Conservation (phyloP, 2,329 filamentous ascomycete species). For the Colletotrichum incanum region DNA sequence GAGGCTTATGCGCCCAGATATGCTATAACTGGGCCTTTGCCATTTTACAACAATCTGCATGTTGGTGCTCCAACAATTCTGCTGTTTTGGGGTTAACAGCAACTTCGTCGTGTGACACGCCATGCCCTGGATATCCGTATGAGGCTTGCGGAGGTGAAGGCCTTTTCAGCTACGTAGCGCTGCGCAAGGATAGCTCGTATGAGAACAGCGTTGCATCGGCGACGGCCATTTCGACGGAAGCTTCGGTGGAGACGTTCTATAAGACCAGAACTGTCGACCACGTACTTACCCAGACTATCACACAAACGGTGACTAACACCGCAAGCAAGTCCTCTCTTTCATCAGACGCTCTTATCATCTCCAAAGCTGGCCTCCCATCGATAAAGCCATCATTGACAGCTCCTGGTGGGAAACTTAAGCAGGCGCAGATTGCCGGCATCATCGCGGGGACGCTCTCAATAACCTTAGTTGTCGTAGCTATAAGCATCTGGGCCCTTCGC, state of each 20-base stretch:
- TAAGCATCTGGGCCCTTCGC: not conserved
- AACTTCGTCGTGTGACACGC: not conserved
- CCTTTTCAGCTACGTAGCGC: not conserved
- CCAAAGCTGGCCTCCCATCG: not conserved
- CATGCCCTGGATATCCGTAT: constrained; percentile 5
- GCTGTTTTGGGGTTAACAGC: not conserved
- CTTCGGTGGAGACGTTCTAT: not conserved
- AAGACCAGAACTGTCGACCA: not conserved
- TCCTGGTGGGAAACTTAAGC: not conserved
- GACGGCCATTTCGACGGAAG: not conserved
- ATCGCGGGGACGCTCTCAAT: not conserved
- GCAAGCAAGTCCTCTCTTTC: not conserved
- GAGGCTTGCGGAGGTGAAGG: not conserved
- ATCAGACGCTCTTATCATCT: not conserved
- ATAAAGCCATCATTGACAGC: not conserved
- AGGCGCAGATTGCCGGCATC: not conserved
- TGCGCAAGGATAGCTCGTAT: not conserved
- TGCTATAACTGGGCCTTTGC: constrained; percentile 2
- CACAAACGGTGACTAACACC: not conserved
- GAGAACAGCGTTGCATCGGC: not conserved
- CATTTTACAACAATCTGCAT: not conserved
- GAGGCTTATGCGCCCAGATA: not conserved
- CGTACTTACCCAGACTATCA: not conserved
- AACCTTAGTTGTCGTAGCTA: not conserved
- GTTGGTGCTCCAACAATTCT: not conserved